Percentiles rank a stretch among this genome's conserved stretches.
These are phyloP conservation scores for Cercospora nicotianae DNA, from an alignment of 2,329 filamentous ascomycete species.

Conservation along the genomic window DNA sequence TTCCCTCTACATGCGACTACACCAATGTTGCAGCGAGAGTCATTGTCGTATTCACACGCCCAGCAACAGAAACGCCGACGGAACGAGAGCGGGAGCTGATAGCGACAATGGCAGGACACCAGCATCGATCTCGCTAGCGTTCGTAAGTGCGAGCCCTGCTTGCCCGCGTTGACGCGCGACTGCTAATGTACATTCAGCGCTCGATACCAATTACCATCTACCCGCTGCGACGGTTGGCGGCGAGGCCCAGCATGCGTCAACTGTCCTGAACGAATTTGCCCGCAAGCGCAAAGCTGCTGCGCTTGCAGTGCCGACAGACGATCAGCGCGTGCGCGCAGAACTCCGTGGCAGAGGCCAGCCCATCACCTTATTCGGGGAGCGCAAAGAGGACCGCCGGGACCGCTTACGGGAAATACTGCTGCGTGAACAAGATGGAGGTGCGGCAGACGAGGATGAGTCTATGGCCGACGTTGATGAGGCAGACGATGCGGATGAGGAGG, in stretches of 20 bases:
- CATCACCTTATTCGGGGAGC: constrained; percentile 91
- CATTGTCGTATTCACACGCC: constrained; percentile 37
- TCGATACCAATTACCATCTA: constrained; percentile 83
- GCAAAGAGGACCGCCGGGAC: constrained; percentile 79
- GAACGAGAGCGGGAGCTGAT: constrained; percentile 31
- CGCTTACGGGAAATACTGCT: constrained; percentile 75
- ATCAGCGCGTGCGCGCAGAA: constrained; percentile 76
- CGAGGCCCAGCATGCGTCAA: constrained; percentile 77
- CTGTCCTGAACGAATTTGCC: constrained; percentile 83
- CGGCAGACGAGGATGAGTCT: constrained; percentile 47
- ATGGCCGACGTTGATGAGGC: constrained; percentile 64
- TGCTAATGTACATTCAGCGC: constrained; percentile 45
- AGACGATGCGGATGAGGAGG: constrained; percentile 72
- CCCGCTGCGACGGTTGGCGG: constrained; percentile 65
- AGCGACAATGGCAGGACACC: constrained; percentile 47
- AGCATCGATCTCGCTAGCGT: constrained; percentile 64
- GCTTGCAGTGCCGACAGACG: constrained; percentile 91
- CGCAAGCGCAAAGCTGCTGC: constrained; percentile 86
- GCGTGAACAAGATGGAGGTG: constrained; percentile 64
- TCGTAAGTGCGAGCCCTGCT: constrained; percentile 51
- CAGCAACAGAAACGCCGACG: constrained; percentile 5
- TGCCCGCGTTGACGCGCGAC: not conserved
- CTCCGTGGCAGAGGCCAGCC: constrained; percentile 89
- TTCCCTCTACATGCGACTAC: constrained; percentile 7
- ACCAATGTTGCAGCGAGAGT: not conserved